Evolutionary conservation across 148 eudicot genomes (phyloP), one percentile per base, ranked within the genome.

Genomic region (Chenopodium formosanum): DNA sequence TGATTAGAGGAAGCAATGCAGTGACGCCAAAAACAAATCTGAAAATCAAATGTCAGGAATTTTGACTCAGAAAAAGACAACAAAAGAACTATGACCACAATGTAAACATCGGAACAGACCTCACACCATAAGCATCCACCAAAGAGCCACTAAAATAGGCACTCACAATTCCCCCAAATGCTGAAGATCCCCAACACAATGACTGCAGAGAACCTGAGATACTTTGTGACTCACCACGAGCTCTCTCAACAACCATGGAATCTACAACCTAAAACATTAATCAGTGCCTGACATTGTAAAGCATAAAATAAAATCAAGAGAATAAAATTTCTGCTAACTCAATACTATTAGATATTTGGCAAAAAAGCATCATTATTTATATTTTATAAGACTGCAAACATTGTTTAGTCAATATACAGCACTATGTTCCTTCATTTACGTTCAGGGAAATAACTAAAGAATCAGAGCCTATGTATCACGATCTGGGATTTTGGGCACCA

Each of bases 171-270:
- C 94, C 92, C 73, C 99, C 99, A 84, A 94, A 90, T 73, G 99
- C 98, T 47, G 99, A 94, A 52, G 92, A 97, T 81, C 99, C 99
- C 99, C 99, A 97, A 77, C 99, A 97, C 77, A 97, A 81, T 14
- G 99, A 97, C 87, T 97, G 99, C 76, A 97, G 98, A 81, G 99
- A 97, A 76, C 99, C 99, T 20, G 99, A 94, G 85, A 92, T 82
- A 84, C 95, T 94, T 85, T 97, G 99, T 53, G 99, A 94, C 90
- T 97, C 99, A 31, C 99, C 99, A 72, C 99, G 98, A 82, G 99
- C 97, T 88, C 99, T 92, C 86, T 97, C 99, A 8, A 97, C 99
- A 84, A 97, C 99, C 99, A 97, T 97, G 56, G 99, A 97, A 89
- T 97, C 99, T 89, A 97, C 99, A 92, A 97, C 99, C 99, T 97